Evolutionary conservation across 192 early-diverging fungal species (phyloP), one percentile per base, ranked within the genome.

Genomic region (Coemansia sp.): DNA sequence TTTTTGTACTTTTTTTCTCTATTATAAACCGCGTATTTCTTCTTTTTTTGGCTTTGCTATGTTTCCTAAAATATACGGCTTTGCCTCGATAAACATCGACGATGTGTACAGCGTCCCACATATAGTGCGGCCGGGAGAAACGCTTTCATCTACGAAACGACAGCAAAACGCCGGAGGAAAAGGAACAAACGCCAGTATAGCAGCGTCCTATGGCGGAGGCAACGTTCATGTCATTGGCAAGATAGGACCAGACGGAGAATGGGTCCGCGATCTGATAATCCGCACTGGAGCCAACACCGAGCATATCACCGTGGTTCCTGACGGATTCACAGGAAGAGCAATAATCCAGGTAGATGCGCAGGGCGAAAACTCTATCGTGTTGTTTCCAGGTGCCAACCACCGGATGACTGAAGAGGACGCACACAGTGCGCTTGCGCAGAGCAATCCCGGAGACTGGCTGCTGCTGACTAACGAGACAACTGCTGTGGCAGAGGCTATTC

Each of bases 391-490:
- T 12, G 88, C 94, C 15, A 96, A 95, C 84, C 75, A 87, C 71
- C 65, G 73, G 20, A 73, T 90, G 22, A 85, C 83, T 22, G 53
- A 64, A 20, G 74, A 62, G 22, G 84, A 91, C 36, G 86, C 81
- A 8, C 66, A 45, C 12, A 45, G 72, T n/a, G 86, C 87, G 17
- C 67, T 91, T n/a, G 74, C 76, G 2, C 45, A 73, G 35, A 91
- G 90, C 68, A 70, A 76, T 5, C 22, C 64, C 20, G 88, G 87
- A 11, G 93, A 93, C 67, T 94, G 91, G 91, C 77, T 96, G 18
- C 66, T 96, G 2, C 83, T 95, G 72, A 95, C 96, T 54, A 96
- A 95, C 78, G 96, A 98, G 75, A 94, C 95, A 1, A 86, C 85
- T 22, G 78, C 78, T 9, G 90, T 90, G 20, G 89, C 85, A 3